Evolutionary conservation across 768 basidiomycete species (phyloP).

Genomic region (Hygrocybe coccinea): DNA sequence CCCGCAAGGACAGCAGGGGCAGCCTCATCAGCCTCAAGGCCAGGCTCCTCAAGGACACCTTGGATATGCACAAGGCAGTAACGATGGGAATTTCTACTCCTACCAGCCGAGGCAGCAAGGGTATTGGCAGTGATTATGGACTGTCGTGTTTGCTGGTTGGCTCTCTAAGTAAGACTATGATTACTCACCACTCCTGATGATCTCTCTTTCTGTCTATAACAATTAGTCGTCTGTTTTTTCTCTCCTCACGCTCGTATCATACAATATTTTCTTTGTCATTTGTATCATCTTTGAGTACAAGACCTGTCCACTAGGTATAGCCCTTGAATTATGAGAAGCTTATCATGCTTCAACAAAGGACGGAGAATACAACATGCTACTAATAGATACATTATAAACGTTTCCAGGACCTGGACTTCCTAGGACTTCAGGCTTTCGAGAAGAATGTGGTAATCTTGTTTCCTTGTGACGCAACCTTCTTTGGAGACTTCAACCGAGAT

Average conservation of each 20-base stretch:
- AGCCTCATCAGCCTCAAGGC: constrained; percentile 52
- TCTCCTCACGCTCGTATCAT: constrained; percentile 1
- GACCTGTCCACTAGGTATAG: too few relatives aligned
- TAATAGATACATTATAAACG: not conserved
- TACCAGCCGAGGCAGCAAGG: constrained; percentile 63
- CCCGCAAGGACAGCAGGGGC: constrained; percentile 38
- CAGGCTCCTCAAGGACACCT: constrained; percentile 54
- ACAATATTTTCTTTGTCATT: not conserved
- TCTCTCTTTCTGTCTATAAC: constrained; percentile 5
- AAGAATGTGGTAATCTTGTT: constrained; percentile 7
- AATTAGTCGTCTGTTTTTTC: constrained; percentile 5
- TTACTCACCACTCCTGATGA: not conserved
- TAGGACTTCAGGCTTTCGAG: constrained; percentile 2
- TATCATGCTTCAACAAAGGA: too few relatives aligned
- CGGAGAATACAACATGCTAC: too few relatives aligned
- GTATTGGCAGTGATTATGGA: constrained; percentile 57
- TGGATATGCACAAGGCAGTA: constrained; percentile 60
- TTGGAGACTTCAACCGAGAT: not conserved
- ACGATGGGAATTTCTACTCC: constrained; percentile 65
- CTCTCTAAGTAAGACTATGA: not conserved
- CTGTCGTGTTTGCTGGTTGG: not conserved
- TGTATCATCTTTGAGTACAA: too few relatives aligned
- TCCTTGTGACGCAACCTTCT: not conserved
- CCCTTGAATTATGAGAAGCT: too few relatives aligned
- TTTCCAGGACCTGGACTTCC: too few relatives aligned